A percentile compares a stretch with the other conserved stretches of the same genome.
These are phyloP conservation scores for Kurtzmaniella cleridarum DNA, from an alignment of 805 yeast genomes.

Conservation along the genomic window DNA sequence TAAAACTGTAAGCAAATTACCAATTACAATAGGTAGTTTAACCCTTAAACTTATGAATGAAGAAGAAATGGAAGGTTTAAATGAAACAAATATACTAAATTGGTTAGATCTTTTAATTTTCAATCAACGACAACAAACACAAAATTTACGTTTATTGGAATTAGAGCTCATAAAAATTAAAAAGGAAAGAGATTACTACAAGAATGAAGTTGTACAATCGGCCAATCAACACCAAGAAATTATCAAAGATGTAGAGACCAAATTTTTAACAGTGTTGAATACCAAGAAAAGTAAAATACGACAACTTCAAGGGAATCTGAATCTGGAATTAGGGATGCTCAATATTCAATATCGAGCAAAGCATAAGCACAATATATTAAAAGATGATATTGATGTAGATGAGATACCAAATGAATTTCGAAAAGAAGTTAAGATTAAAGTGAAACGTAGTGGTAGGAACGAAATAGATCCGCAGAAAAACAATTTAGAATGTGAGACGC, in stretches of 20 bases:
- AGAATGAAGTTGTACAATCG: constrained; percentile 1
- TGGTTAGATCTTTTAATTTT: constrained; percentile 19
- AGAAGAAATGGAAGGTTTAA: constrained; percentile 7
- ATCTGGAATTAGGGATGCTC: constrained; percentile 6
- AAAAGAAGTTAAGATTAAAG: constrained; percentile 8
- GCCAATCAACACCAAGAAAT: constrained; percentile 12
- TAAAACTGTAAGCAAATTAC: constrained; percentile 18
- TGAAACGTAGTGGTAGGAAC: constrained; percentile 3
- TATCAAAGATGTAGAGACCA: constrained; percentile 18
- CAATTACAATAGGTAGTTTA: constrained; percentile 23
- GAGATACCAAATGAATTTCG: constrained; percentile 16
- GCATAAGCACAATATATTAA: constrained; percentile 12
- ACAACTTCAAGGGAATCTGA: constrained; percentile 12
- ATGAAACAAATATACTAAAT: constrained; percentile 18
- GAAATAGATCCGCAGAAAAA: too few species aligned
- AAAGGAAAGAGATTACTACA: constrained; percentile 9
- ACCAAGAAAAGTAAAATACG: constrained; percentile 26
- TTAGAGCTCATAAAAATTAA: constrained; percentile 5
- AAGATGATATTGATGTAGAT: constrained; percentile 10
- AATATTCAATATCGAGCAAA: constrained; percentile 12
- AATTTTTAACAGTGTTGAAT: constrained; percentile 22
- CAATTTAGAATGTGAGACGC: too few species aligned
- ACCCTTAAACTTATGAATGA: constrained; percentile 14
- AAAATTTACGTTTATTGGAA: constrained; percentile 1
- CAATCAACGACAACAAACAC: constrained; percentile 7